phyloP scores from a whole-genome alignment of 305 asterid species.

The Solanum hybrid region DNA sequence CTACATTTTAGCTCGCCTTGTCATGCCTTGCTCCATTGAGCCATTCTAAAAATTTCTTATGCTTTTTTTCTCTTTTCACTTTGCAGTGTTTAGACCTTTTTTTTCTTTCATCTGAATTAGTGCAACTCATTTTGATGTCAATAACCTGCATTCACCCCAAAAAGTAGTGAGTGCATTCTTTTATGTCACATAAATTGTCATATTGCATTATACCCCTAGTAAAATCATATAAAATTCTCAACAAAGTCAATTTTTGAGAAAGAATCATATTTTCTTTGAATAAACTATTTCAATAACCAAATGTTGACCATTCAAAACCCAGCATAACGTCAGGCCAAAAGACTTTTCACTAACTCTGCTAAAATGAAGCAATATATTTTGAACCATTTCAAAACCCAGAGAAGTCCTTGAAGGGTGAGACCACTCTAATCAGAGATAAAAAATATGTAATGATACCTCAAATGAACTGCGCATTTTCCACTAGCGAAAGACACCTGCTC shows the following conservation, averaged over 20 bases:
- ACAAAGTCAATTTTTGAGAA: background rate
- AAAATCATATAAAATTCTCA: background rate
- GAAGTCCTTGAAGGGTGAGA: background rate
- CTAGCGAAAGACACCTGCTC: background rate
- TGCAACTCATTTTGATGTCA: background rate
- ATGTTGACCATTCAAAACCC: background rate
- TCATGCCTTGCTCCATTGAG: background rate
- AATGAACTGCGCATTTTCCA: background rate
- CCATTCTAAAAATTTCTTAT: background rate
- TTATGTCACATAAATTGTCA: background rate
- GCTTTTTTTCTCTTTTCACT: background rate
- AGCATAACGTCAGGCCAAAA: background rate
- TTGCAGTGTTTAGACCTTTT: background rate
- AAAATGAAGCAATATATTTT: background rate
- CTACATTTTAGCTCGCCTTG: background rate
- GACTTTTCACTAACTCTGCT: background rate
- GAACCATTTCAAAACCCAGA: no score
- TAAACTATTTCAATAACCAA: background rate
- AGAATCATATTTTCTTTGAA: background rate
- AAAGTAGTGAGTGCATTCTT: background rate
- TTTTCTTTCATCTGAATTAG: background rate
- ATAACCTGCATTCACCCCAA: background rate
- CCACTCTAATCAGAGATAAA: background rate
- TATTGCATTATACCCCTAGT: background rate
- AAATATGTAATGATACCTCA: background rate